Evolutionary conservation across 208 protist species (phyloP).

Genomic region (Borovskyia barvae): DNA sequence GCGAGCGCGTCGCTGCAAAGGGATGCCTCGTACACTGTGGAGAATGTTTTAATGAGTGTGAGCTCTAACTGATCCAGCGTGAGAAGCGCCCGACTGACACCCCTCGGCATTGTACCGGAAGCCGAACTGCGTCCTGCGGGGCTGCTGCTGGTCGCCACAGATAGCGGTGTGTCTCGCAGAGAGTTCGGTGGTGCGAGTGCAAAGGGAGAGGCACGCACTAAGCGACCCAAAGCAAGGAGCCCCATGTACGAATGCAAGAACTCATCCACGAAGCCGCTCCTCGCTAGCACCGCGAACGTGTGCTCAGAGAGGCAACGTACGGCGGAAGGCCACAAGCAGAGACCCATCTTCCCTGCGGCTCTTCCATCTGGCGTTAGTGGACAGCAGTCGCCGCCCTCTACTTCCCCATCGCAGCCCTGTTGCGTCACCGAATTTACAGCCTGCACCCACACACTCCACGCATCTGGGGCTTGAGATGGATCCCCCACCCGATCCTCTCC

Average conservation of each 20-base stretch:
- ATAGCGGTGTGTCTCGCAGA: no score
- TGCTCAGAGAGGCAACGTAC: conserved; percentile 5
- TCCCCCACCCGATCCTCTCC: no score
- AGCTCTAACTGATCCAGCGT: conserved; percentile 34
- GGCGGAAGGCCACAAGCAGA: not conserved
- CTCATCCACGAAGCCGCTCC: conserved; percentile 41
- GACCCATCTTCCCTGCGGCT: not conserved
- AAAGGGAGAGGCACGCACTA: conserved; percentile 2
- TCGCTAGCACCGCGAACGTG: conserved; percentile 23
- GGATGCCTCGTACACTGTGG: conserved; percentile 9
- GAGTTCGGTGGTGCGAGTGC: not conserved
- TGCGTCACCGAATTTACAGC: conserved; percentile 3
- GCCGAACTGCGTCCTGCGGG: not conserved
- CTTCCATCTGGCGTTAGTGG: no score
- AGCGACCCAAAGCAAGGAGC: conserved; percentile 37
- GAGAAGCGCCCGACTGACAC: conserved; percentile 16
- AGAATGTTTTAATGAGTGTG: conserved; percentile 34
- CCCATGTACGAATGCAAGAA: conserved; percentile 60
- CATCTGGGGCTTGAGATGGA: not conserved
- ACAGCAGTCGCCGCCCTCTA: not conserved
- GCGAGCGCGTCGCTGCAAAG: not conserved
- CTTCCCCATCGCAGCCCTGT: not conserved
- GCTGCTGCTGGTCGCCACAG: not conserved
- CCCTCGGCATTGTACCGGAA: not conserved
- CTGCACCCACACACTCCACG: conserved; percentile 13